phyloP scores from a whole-genome alignment of 2,329 filamentous ascomycete species.

The Cadophora sp. region DNA sequence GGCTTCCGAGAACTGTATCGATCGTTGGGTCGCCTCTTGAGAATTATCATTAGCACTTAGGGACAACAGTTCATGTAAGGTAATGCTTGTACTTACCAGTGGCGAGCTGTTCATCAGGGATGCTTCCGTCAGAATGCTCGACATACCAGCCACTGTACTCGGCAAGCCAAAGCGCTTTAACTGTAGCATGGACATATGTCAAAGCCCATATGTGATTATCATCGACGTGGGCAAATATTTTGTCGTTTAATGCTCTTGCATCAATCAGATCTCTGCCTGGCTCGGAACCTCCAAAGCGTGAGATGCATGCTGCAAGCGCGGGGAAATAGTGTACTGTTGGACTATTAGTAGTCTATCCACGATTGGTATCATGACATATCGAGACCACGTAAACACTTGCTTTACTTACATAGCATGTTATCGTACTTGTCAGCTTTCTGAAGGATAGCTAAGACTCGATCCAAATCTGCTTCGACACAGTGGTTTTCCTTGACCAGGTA shows the following conservation, averaged over 20 bases:
- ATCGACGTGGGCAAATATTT: conserved; percentile 71
- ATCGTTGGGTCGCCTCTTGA: conserved; percentile 71
- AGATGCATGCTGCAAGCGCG: conserved; percentile 76
- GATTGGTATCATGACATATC: not conserved
- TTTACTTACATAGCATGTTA: conserved; percentile 56
- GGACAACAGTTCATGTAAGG: conserved; percentile 10
- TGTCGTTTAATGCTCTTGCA: conserved; percentile 72
- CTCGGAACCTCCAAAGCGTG: conserved; percentile 79
- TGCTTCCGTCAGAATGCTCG: conserved; percentile 68
- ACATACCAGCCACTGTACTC: conserved; percentile 92
- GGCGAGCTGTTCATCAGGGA: conserved; percentile 69
- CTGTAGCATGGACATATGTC: conserved; percentile 77
- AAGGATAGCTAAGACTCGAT: conserved; percentile 70
- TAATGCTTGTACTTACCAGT: conserved; percentile 49
- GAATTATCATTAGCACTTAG: not conserved
- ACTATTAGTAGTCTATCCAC: conserved; percentile 6
- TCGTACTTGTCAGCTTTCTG: conserved; percentile 81
- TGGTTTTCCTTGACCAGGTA: conserved; percentile 80
- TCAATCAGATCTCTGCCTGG: conserved; percentile 70
- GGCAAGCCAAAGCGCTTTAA: conserved; percentile 85
- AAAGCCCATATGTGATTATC: conserved; percentile 71
- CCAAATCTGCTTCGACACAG: conserved; percentile 74
- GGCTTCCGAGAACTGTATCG: conserved; percentile 75
- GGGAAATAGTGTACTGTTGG: conserved; percentile 79
- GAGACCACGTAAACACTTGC: not conserved